Base-by-base conservation (phyloP, 73 alveolate species). In the Blepharisma stoltei region DNA sequence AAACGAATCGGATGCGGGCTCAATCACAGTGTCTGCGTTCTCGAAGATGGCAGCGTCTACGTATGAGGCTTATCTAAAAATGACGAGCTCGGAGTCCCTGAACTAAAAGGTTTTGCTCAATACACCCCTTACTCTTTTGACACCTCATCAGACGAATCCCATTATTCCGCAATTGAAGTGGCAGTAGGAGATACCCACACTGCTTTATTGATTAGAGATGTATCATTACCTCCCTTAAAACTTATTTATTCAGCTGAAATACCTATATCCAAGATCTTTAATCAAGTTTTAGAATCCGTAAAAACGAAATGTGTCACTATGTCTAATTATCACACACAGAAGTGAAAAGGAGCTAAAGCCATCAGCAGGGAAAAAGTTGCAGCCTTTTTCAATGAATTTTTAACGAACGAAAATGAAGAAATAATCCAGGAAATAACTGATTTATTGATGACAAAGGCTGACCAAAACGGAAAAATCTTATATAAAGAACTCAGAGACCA, bases 401-500 rank as follows among this genome's bases (percentile, higher is more conserved):
- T n/a, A 14, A 11, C 5, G 0, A 1, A 60, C 2, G 18, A 60
- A 8, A 60, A 18, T 14, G 21, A 14, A 50, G 73, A 60, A 18
- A 38, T 14, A 14, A 9, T 25, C 23, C 46, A 60, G 2, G 73
- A 60, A 14, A 52, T 52, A 14, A 52, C 23, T 52, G 66, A 52
- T 52, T 52, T 52, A 52, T 14, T 52, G 2, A 52, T 52, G 66
- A 52, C 27, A 52, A 20, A 11, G 23, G 66, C 27, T 14, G 66
- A 52, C 23, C 23, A 11, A 52, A 0, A 60, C 2, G 46, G 73
- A 20, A 20, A n/a, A 25, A 60, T 60, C 2, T 25, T 38, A 18
- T 81, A 43, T 67, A 86, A 83, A 80, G 94, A 86, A 54, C 47
- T 86, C 21, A 23, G 94, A 68, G 94, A 86, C 82, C 71, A 77